Percentiles rank a stretch among this genome's conserved stretches.
Conservation (phyloP, 176 grass and related monocot genomes). For the Hordeum vulgare region MorexV3_pseudomolecules_assembly NC_058519.1:655374833-655375332, state of each 20-base stretch:
- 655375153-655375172: not conserved
- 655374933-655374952: not conserved
- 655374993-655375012: not conserved
- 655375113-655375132: not conserved
- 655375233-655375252: not conserved
- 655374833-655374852: not conserved
- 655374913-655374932: not conserved
- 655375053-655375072: not conserved
- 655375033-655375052: not conserved
- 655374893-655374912: not conserved
- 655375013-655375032: not conserved
- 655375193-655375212: not conserved
- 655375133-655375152: not conserved
- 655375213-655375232: not conserved
- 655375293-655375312: constrained; percentile 15
- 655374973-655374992: not conserved
- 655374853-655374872: not conserved
- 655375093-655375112: not conserved
- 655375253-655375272: not conserved
- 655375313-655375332: constrained; percentile 29
- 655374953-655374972: not conserved
- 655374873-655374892: not conserved
- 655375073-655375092: not conserved
- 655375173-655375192: not conserved
- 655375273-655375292: not conserved